Conservation (phyloP, 106 monocot species). For the Platanthera guangdongensis region DNA sequence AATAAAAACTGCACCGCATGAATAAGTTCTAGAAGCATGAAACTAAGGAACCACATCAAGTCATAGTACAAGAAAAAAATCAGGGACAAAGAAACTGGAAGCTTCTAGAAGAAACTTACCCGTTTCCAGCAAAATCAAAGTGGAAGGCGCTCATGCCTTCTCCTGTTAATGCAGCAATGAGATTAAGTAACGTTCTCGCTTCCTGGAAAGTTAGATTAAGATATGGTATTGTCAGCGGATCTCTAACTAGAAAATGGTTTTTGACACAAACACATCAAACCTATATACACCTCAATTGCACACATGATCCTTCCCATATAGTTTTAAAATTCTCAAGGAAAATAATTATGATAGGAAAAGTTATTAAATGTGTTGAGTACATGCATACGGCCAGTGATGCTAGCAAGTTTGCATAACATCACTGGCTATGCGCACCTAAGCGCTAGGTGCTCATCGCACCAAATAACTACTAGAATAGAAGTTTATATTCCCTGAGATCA, state of each 20-base stretch:
- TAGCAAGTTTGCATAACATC: too few relatives aligned
- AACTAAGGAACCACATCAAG: not conserved
- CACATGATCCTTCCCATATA: too few relatives aligned
- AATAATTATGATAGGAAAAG: too few relatives aligned
- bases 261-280: not conserved
- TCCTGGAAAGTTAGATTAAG: slow-evolving; percentile 33
- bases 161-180: slow-evolving; percentile 41
- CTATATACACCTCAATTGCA: not conserved
- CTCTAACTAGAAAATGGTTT: not conserved
- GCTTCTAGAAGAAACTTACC: slow-evolving; percentile 28
- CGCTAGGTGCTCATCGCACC: too few relatives aligned
- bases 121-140: slow-evolving; percentile 89
- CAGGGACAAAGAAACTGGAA: not conserved
- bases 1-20: too few relatives aligned
- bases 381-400: too few relatives aligned
- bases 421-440: too few relatives aligned
- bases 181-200: slow-evolving; percentile 34
- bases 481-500: too few relatives aligned
- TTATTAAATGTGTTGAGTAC: too few relatives aligned
- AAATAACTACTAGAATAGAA: too few relatives aligned
- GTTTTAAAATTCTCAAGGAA: too few relatives aligned
- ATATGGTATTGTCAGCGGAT: not conserved
- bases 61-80: not conserved
- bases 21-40: too few relatives aligned
- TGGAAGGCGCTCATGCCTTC: slow-evolving; percentile 42